Evolutionary conservation across 108 stramenopile genomes (phyloP).

Genomic region (Mayamaea pseudoterrestris): DNA sequence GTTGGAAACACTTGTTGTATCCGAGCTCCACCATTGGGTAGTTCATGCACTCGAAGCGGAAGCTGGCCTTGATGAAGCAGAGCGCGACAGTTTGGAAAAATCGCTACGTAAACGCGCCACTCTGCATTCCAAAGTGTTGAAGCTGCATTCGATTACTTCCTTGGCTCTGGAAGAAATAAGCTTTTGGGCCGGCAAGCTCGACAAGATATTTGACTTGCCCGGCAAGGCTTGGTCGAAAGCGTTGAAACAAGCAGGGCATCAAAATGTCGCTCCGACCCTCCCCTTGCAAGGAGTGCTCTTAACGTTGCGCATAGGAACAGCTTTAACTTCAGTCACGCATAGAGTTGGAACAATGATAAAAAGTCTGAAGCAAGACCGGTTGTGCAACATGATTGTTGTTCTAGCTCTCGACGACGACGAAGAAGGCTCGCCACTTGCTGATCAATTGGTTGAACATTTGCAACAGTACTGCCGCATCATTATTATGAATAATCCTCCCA

Average conservation of each 20-base stretch:
- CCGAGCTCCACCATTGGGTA: slow-evolving; percentile 33
- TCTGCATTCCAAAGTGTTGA: too few species aligned
- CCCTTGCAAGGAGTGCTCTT: slow-evolving; percentile 34
- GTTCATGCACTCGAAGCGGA: slow-evolving; percentile 11
- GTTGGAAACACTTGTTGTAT: slow-evolving; percentile 7
- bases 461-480: too few species aligned
- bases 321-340: slow-evolving; percentile 1
- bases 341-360: slow-evolving; percentile 7
- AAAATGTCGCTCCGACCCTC: slow-evolving; percentile 22
- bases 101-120: slow-evolving; percentile 2
- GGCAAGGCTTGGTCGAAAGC: slow-evolving; percentile 16
- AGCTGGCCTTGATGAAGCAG: slow-evolving; percentile 2
- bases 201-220: not conserved
- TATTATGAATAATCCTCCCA: too few species aligned
- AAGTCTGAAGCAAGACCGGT: slow-evolving; percentile 16
- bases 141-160: too few species aligned
- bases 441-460: too few species aligned
- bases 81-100: slow-evolving; percentile 5
- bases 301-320: slow-evolving; percentile 24
- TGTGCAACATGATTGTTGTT: slow-evolving; percentile 28
- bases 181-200: not conserved
- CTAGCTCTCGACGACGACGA: slow-evolving; percentile 33
- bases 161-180: not conserved
- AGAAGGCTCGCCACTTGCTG: too few species aligned
- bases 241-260: slow-evolving; percentile 12